Evolutionary conservation across 2,329 filamentous ascomycete species (phyloP), one percentile per base, ranked within the genome.

Genomic region (Tolypocladium pustulatum): DNA sequence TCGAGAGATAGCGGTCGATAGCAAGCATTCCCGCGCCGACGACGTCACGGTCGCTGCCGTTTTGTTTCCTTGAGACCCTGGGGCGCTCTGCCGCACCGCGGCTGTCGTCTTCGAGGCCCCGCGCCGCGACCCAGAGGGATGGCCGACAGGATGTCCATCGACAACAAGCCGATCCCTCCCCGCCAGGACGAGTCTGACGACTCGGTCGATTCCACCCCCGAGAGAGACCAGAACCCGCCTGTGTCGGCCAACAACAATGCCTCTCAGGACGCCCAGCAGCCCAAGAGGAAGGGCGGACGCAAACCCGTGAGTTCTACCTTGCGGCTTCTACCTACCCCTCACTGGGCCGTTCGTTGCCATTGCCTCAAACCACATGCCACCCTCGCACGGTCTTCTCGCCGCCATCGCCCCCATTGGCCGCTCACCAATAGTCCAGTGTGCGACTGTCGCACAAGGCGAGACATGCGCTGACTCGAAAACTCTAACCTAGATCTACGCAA

Each of bases 261-360:
- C 62, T 69, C 74, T 34, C 80, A 80, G 64, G 82, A 85, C 67
- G 73, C 72, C 65, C 82, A 83, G 69, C 83, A 85, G 62, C 91
- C 92, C 71, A 99, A 99, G 81, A 86, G 94, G 70, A 99, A 99
- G 80, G 94, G 94, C 69, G 94, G 94, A 62, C 87, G 94, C 70
- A 99, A 97, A 79, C 94, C 94, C 70, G 94, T 97, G 86, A 74
- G 82, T 96, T 54, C 37, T 54, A n/a, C 38, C 38, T 9, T 1
- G 20, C 38, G 20, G 17, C 6, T 20, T n/a, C 38, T 7, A 36
- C 38, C 30, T 38, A 32, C 53, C 59, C 57, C 51, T 51, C 57
- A 38, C 55, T 15, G 27, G n/a, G 36, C 32, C 36, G 38, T 40
- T 46, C 41, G 25, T 49, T n/a, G 20, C 43, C 37, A 9, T 12